These are phyloP conservation scores for Carpinus viminea DNA, from an alignment of 306 rosid genomes.

Conservation along the genomic window DNA sequence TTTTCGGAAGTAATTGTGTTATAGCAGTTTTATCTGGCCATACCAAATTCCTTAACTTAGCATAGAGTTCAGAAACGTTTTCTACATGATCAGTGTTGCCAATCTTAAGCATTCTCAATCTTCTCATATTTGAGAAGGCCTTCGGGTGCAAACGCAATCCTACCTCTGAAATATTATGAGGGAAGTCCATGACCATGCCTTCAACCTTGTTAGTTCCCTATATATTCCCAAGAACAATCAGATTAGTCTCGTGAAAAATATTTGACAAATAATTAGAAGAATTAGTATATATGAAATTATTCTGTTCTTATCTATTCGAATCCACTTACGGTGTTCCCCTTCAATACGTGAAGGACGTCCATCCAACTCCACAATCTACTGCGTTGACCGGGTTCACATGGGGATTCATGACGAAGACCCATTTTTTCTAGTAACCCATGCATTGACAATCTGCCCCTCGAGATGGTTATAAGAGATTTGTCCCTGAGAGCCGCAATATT, in stretches of 20 bases:
- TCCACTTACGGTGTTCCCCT: too few species aligned
- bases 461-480: background rate
- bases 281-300: too few species aligned
- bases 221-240: background rate
- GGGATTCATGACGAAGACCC: background rate
- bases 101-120: background rate
- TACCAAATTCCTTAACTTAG: background rate
- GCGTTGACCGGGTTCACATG: background rate
- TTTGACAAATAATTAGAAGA: too few species aligned
- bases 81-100: too few species aligned
- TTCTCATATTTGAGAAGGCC: slow-evolving; percentile 2
- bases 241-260: background rate
- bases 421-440: background rate
- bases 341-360: background rate
- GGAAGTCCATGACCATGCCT: background rate
- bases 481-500: fast-evolving
- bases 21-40: too few species aligned
- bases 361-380: background rate
- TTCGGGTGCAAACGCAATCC: background rate
- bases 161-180: too few species aligned
- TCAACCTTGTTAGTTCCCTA: background rate
- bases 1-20: too few species aligned
- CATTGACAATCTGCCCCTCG: background rate
- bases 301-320: background rate
- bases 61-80: too few species aligned